Evolutionary conservation across 2,329 filamentous ascomycete species (phyloP).

Genomic region (Ceratocystis alfenasii): DNA sequence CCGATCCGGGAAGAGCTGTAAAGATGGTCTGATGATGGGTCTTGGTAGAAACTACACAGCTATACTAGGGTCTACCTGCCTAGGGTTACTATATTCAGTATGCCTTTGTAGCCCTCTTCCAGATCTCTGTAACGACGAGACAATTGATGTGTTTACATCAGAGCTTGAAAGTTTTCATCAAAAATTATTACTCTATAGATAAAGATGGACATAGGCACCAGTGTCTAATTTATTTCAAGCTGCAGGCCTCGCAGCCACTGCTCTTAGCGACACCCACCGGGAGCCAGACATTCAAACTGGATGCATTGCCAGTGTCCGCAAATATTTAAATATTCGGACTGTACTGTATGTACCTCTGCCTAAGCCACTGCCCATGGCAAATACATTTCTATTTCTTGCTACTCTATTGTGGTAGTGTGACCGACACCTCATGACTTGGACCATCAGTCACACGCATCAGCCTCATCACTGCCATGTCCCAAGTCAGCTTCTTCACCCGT

Average conservation of each 20-base stretch:
- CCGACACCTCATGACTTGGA: background rate
- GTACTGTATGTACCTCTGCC: too few relatives aligned
- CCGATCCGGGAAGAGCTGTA: background rate
- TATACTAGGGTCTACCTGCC: background rate
- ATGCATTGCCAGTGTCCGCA: too few relatives aligned
- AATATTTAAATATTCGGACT: too few relatives aligned
- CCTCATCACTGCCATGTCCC: slow-evolving; percentile 11
- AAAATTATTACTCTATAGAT: background rate
- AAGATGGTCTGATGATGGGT: background rate
- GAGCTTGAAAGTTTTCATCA: background rate
- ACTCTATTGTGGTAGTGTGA: too few relatives aligned
- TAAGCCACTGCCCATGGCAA: too few relatives aligned
- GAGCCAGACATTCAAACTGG: background rate
- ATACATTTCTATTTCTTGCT: too few relatives aligned
- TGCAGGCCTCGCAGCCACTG: background rate
- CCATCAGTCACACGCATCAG: background rate
- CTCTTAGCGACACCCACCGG: background rate
- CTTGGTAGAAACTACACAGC: background rate
- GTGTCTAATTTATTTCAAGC: background rate
- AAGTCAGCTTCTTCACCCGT: slow-evolving; percentile 16
- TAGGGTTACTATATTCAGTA: background rate
- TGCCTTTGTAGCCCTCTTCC: too few relatives aligned
- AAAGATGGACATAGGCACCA: background rate
- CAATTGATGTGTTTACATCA: too few relatives aligned
- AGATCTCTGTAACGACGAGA: too few relatives aligned